Conservation (phyloP, 1,284 basidiomycete genomes). For the Sporisorium exsertum region DNA sequence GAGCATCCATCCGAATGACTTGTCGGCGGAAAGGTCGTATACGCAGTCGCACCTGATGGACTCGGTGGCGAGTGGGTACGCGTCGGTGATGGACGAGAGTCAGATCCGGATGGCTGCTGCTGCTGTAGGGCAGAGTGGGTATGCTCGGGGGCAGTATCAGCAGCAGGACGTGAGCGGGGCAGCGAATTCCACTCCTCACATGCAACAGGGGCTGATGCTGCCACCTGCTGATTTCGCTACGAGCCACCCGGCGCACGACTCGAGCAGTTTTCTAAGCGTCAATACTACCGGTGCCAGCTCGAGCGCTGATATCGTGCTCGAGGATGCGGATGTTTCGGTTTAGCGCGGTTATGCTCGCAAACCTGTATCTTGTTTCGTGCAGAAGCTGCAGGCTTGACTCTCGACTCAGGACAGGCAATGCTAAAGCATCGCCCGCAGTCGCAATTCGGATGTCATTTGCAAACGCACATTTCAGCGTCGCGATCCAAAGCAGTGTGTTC, state of each 20-base stretch:
- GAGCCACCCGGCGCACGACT: conserved; percentile 16
- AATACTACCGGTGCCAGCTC: conserved; percentile 8
- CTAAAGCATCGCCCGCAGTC: no score
- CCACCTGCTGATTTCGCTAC: conserved; percentile 29
- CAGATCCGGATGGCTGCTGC: background rate
- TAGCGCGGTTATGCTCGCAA: background rate
- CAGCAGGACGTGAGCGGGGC: conserved; percentile 12
- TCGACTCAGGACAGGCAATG: no score
- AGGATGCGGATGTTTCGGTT: conserved; percentile 25
- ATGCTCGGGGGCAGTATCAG: background rate
- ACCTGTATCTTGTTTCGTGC: no score
- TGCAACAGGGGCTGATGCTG: conserved; percentile 2
- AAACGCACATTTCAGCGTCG: no score
- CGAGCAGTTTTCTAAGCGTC: conserved; percentile 28
- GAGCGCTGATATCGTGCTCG: conserved; percentile 20
- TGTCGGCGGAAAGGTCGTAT: conserved; percentile 5
- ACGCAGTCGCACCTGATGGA: conserved; percentile 22
- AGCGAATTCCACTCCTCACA: conserved; percentile 15
- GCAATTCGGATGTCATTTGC: no score
- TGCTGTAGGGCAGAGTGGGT: background rate
- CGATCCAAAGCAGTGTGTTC: no score
- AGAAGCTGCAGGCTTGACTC: no score
- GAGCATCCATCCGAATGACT: background rate
- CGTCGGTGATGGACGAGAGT: background rate
- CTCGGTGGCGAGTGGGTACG: background rate